Conservation (phyloP, 1,284 basidiomycete species). For the Cryptococcus sp. region DNA sequence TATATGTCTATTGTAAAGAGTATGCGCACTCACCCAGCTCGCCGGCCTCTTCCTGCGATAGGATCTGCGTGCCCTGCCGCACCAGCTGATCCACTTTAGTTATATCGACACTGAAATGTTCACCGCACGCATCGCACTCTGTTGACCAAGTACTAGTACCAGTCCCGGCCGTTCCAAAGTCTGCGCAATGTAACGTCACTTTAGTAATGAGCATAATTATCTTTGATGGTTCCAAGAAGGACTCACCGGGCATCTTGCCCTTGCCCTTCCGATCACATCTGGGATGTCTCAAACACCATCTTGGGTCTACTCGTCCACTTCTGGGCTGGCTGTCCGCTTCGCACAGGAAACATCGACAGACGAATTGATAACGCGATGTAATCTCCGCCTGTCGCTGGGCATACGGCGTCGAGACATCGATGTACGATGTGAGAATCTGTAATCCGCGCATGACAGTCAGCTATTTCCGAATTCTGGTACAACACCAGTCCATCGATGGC, state of each 20-base stretch:
- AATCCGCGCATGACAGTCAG: constrained; percentile 44
- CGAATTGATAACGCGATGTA: constrained; percentile 75
- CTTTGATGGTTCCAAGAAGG: background rate
- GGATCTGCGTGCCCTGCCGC: constrained; percentile 66
- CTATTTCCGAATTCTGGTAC: background rate
- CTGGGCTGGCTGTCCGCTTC: constrained; percentile 20
- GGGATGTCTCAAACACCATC: constrained; percentile 58
- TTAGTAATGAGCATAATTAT: background rate
- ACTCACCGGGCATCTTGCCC: constrained; percentile 37
- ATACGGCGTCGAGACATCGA: constrained; percentile 75
- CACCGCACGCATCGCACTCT: constrained; percentile 63
- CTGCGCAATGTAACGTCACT: constrained; percentile 42
- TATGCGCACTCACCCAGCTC: constrained; percentile 50
- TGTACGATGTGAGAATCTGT: constrained; percentile 69
- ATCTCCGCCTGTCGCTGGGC: constrained; percentile 63
- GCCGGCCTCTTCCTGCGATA: constrained; percentile 67
- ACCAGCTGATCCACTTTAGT: constrained; percentile 60
- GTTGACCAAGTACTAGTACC: constrained; percentile 11
- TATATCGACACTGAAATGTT: constrained; percentile 58
- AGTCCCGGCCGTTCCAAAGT: constrained; percentile 49
- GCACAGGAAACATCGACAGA: constrained; percentile 71
- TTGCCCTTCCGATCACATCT: constrained; percentile 21
- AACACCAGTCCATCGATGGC: no score
- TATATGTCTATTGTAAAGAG: no score
- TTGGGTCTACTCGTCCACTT: constrained; percentile 60